Base-by-base conservation (phyloP, 225 moss, liverwort and hornwort species). In the Ulota crispa region DNA sequence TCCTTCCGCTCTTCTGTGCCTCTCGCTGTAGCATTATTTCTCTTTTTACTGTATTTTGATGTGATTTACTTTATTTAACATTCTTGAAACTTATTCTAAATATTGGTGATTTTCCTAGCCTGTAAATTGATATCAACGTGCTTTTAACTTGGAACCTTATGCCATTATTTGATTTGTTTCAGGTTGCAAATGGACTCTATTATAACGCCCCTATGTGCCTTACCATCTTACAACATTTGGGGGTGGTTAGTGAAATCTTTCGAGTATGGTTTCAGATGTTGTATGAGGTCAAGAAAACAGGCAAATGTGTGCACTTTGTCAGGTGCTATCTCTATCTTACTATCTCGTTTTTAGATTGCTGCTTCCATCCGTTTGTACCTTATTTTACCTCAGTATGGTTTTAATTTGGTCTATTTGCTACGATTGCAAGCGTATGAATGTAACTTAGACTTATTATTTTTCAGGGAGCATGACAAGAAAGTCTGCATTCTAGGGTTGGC, bases 391-490 rank as follows among this genome's bases (percentile, higher is more conserved):
- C 1, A 26, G 30, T 12, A 23, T 11, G 57, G 70, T 52, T 41
- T 47, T n/a, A n/a, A 24, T 63, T 70, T 37, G 19, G 14, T 63
- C 0, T 16, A 5, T 37, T 43, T 83, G 42, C 55, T 1, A 47
- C 62, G 68, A 60, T 67, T 70, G 12, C 42, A 36, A 55, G 73
- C 30, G 12, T 73, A 28, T 43, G 43, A 57, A 56, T 50, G n/a
- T 39, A 75, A 31, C 47, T 2, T 64, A 30, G 39, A 21, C 26
- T 11, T 67, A 8, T 56, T 60, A 5, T 62, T 41, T 52, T 70
- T 66, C 90, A 99, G 99, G 87, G 96, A 99, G 86, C 99, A 96
- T 78, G 96, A 99, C 83, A 96, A 99, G 89, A 99, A 99, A 87
- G 99, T 99, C 12, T 99, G 96, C 82, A 86, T 93, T 47, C 81